A percentile compares a stretch with the other conserved stretches of the same genome.
Conservation (phyloP, 1,284 basidiomycete species). For the Trichosporon inkin region DNA sequence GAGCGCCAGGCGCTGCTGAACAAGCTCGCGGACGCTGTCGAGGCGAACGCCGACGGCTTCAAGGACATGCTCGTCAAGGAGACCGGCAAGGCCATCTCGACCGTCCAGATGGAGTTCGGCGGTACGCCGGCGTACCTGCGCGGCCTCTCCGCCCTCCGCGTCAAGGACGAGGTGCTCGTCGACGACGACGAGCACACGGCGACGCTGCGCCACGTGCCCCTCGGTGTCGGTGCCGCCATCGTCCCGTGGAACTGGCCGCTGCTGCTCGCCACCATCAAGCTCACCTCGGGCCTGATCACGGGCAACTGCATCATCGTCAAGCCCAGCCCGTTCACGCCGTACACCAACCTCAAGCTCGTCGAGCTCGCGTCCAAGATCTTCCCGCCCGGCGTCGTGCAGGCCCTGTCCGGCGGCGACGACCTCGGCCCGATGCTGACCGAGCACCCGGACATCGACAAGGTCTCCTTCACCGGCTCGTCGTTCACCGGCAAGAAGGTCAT, state of each 20-base stretch:
- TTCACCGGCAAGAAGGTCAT: conserved; percentile 85
- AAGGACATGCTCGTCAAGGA: conserved; percentile 55
- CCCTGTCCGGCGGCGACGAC: conserved; percentile 61
- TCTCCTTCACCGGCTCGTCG: conserved; percentile 89
- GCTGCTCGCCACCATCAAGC: conserved; percentile 59
- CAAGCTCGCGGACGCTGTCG: conserved; percentile 32
- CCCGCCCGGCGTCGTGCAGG: conserved; percentile 90
- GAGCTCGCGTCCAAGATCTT: conserved; percentile 69
- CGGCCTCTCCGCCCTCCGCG: conserved; percentile 80
- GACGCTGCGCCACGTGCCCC: conserved; percentile 77
- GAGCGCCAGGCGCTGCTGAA: conserved; percentile 32
- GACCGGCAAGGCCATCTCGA: conserved; percentile 81
- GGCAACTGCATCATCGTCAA: conserved; percentile 96
- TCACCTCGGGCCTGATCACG: conserved; percentile 67
- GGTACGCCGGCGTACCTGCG: conserved; percentile 80
- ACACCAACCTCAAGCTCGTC: conserved; percentile 80
- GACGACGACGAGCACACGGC: conserved; percentile 71
- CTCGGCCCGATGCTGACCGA: conserved; percentile 46
- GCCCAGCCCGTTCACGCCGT: conserved; percentile 91
- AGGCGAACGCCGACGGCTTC: conserved; percentile 38
- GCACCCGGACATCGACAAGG: conserved; percentile 57
- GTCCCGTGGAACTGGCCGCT: conserved; percentile 63
- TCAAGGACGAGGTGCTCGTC: conserved; percentile 66
- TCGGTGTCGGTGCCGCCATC: conserved; percentile 58
- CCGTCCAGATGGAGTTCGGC: conserved; percentile 71